Evolutionary conservation across 2,329 filamentous ascomycete genomes (phyloP).

Genomic region (Raffaelea arxii): DNA sequence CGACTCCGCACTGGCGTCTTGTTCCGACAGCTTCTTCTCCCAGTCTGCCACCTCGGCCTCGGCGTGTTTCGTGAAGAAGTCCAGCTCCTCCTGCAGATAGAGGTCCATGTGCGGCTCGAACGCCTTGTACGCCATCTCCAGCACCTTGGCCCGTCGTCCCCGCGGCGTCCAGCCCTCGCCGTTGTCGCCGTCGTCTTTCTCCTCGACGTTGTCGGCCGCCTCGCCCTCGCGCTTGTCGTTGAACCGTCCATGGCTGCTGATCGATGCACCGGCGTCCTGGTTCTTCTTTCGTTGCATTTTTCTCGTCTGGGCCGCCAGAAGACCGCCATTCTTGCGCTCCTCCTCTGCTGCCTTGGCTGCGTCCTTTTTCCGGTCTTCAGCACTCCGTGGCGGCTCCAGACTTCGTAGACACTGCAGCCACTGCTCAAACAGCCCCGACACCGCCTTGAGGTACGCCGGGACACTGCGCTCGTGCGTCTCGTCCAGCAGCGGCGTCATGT

Average conservation of each 20-base stretch:
- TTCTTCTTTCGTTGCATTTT: not conserved
- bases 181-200: constrained; percentile 4
- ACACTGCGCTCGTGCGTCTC: constrained; percentile 71
- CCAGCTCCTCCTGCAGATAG: constrained; percentile 85
- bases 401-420: constrained; percentile 66
- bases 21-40: constrained; percentile 86
- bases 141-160: constrained; percentile 36
- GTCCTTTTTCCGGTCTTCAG: constrained; percentile 3
- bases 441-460: constrained; percentile 71
- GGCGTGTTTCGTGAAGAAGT: constrained; percentile 69
- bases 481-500: constrained; percentile 76
- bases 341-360: not conserved
- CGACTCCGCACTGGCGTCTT: constrained; percentile 82
- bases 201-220: not conserved
- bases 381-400: constrained; percentile 56
- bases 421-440: constrained; percentile 84
- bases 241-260: too few relatives aligned
- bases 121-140: constrained; percentile 57
- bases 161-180: constrained; percentile 7
- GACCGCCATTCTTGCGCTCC: not conserved
- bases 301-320: not conserved
- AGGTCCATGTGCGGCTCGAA: constrained; percentile 93
- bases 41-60: constrained; percentile 71
- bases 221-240: not conserved
- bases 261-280: not conserved